Evolutionary conservation across 2,329 filamentous ascomycete genomes (phyloP).

Genomic region (Aspergillus sclerotialis): DNA sequence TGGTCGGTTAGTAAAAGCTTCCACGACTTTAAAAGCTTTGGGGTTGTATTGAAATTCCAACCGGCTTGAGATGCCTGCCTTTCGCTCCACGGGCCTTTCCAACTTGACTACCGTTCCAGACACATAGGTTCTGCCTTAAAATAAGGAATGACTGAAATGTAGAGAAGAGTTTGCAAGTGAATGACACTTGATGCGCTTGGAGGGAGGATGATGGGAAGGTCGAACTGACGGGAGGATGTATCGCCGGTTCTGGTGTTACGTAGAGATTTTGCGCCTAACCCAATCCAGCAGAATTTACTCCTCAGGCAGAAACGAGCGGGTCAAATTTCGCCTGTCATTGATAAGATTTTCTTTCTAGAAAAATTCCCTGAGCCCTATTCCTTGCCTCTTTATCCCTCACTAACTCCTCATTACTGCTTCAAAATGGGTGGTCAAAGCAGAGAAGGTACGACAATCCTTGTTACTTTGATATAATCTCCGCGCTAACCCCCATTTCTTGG

Average conservation of each 20-base stretch:
- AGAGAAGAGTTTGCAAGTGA: too few relatives aligned
- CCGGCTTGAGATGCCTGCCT: slow-evolving; percentile 30
- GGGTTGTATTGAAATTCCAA: slow-evolving; percentile 36
- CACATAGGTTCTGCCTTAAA: too few relatives aligned
- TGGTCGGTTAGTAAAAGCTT: slow-evolving; percentile 32
- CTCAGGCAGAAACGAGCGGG: slow-evolving; percentile 6
- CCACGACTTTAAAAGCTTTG: slow-evolving; percentile 15
- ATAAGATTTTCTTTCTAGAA: too few relatives aligned
- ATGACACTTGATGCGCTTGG: too few relatives aligned
- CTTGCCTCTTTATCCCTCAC: slow-evolving; percentile 2
- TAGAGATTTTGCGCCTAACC: slow-evolving; percentile 14
- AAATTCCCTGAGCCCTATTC: neutral
- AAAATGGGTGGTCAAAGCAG: slow-evolving; percentile 60
- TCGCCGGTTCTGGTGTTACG: too few relatives aligned
- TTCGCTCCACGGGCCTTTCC: slow-evolving; percentile 22
- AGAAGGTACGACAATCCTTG: slow-evolving; percentile 47
- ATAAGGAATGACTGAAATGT: too few relatives aligned
- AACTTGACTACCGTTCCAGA: slow-evolving; percentile 11
- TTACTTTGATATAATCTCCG: neutral
- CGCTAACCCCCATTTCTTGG: neutral
- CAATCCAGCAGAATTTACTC: slow-evolving; percentile 10
- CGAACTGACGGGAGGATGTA: too few relatives aligned
- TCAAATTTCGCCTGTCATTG: neutral
- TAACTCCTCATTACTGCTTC: slow-evolving; percentile 3
- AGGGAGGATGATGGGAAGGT: too few relatives aligned